Percentiles rank a stretch among this genome's conserved stretches.
phyloP scores from a whole-genome alignment of 768 basidiomycete genomes.

The Dacryopinax primogenitus region DNA sequence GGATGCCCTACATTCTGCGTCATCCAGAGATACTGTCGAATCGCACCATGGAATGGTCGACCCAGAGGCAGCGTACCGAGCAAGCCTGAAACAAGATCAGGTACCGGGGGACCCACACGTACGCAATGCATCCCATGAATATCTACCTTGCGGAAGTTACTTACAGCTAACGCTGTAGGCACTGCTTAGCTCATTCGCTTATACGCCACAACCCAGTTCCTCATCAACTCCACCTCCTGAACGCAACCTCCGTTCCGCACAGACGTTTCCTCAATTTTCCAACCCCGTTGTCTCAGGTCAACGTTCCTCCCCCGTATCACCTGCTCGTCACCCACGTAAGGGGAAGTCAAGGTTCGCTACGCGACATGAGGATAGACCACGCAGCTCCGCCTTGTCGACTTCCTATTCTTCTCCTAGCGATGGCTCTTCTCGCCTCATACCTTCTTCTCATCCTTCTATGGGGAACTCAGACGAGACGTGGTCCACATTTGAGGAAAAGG shows the following conservation, averaged over 20 bases:
- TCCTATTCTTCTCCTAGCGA: background rate
- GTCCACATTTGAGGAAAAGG: background rate
- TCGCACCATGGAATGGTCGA: background rate
- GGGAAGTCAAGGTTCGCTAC: background rate
- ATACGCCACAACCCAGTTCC: background rate
- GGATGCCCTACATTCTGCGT: background rate
- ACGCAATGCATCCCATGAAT: background rate
- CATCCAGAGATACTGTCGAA: background rate
- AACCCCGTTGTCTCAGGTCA: background rate
- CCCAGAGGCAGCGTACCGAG: background rate
- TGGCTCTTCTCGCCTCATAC: background rate
- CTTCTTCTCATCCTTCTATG: background rate
- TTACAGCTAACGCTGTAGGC: background rate
- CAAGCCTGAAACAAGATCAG: background rate
- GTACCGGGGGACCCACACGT: background rate
- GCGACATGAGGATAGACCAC: background rate
- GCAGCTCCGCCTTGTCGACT: background rate
- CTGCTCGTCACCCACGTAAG: background rate
- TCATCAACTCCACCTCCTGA: background rate
- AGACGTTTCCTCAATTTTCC: background rate
- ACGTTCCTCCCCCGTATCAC: background rate
- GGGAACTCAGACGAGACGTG: background rate
- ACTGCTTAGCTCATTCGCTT: background rate
- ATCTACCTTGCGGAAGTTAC: background rate
- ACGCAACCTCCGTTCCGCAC: background rate